Evolutionary conservation across 2,329 filamentous ascomycete species (phyloP).

Genomic region (Diplocarpon mali): DNA sequence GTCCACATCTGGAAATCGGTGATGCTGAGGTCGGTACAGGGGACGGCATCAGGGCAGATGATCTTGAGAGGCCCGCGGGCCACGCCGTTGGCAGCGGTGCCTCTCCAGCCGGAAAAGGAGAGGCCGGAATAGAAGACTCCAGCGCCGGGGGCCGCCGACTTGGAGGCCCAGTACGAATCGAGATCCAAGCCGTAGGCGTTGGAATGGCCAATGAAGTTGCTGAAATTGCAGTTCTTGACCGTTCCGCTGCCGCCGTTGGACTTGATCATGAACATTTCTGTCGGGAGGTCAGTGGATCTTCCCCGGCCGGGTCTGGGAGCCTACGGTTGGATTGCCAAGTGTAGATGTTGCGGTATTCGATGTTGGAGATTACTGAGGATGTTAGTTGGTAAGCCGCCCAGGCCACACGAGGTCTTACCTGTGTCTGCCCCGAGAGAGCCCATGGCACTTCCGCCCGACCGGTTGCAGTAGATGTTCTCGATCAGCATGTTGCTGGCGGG

Average conservation of each 20-base stretch:
- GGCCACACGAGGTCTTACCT: not conserved
- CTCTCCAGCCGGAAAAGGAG: conserved; percentile 26
- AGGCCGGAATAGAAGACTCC: conserved; percentile 19
- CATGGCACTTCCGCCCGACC: conserved; percentile 30
- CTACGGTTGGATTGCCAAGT: conserved; percentile 26
- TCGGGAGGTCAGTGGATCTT: too few species aligned
- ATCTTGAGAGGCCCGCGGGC: conserved; percentile 25
- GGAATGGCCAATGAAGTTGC: conserved; percentile 22
- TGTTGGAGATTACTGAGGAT: conserved; percentile 11
- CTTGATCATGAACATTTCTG: conserved; percentile 30
- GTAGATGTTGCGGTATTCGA: conserved; percentile 27
- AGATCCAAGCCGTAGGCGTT: conserved; percentile 19
- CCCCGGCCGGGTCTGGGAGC: too few species aligned
- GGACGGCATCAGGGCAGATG: conserved; percentile 27
- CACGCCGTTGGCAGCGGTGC: conserved; percentile 26
- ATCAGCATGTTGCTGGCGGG: conserved; percentile 29
- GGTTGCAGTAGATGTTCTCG: conserved; percentile 30
- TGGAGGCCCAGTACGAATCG: conserved; percentile 22
- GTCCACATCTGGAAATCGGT: conserved; percentile 30
- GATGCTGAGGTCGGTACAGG: conserved; percentile 26
- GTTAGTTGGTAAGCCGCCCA: not conserved
- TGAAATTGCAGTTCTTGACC: conserved; percentile 28
- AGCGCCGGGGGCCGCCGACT: conserved; percentile 19
- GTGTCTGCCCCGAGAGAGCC: conserved; percentile 23
- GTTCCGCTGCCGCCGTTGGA: conserved; percentile 31